These are phyloP conservation scores for Vigna unguiculata DNA, from an alignment of 306 rosid genomes.

Conservation along the genomic window DNA sequence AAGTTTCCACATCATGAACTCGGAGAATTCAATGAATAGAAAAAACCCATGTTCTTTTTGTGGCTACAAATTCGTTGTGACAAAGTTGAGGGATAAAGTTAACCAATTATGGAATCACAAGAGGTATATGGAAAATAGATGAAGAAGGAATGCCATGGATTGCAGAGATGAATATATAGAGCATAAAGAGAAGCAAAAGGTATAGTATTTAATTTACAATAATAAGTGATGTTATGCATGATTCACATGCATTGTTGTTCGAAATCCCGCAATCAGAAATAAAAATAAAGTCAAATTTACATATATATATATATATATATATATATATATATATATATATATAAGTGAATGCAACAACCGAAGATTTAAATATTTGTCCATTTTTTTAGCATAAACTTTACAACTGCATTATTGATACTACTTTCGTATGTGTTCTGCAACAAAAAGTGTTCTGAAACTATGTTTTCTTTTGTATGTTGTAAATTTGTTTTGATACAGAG, in stretches of 20 bases:
- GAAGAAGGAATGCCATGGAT: not conserved
- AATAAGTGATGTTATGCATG: slow-evolving; percentile 10
- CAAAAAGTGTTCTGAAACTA: not conserved
- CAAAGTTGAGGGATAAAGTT: slow-evolving; percentile 5
- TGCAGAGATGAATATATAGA: not conserved
- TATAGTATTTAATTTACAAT: not conserved
- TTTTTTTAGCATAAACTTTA: not conserved
- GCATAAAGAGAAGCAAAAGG: not conserved
- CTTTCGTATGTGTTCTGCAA: not conserved
- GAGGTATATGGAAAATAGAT: not conserved
- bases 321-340: too few relatives aligned
- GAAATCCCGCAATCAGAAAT: too few relatives aligned
- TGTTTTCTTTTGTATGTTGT: not conserved
- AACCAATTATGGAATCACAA: slow-evolving; percentile 8
- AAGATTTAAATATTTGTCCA: slow-evolving; percentile 1
- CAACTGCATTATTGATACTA: not conserved
- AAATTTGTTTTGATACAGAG: not conserved
- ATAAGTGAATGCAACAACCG: too few relatives aligned
- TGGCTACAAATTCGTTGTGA: slow-evolving; percentile 21
- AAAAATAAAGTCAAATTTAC: too few relatives aligned
- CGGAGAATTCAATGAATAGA: not conserved
- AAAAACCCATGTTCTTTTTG: slow-evolving; percentile 32
- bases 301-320: too few relatives aligned
- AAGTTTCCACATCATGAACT: slow-evolving; percentile 28
- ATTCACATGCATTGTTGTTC: slow-evolving; percentile 28